Conservation (phyloP, 1,284 basidiomycete genomes). For the Leccinum solheimii region DNA sequence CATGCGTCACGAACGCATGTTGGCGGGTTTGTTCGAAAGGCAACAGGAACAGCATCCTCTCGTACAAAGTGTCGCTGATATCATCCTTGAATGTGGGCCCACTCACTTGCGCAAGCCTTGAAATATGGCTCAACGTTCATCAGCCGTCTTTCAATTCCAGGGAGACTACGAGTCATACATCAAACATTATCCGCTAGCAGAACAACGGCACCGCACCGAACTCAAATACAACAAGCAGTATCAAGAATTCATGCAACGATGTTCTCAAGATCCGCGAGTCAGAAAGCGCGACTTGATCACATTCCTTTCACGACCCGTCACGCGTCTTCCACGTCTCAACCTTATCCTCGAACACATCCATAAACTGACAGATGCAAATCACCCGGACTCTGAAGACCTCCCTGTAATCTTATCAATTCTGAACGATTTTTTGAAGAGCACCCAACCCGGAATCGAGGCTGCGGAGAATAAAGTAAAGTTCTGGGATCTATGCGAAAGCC, state of each 20-base stretch:
- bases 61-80: constrained; percentile 73
- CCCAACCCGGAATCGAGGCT: constrained; percentile 80
- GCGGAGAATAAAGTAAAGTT: constrained; percentile 84
- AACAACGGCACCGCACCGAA: constrained; percentile 75
- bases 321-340: constrained; percentile 73
- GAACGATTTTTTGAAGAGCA: constrained; percentile 69
- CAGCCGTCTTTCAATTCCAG: constrained; percentile 50
- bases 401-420: constrained; percentile 65
- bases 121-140: constrained; percentile 21
- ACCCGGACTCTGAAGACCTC: constrained; percentile 68
- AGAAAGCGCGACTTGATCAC: constrained; percentile 78
- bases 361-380: constrained; percentile 62
- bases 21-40: constrained; percentile 65
- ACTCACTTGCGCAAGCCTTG: constrained; percentile 8
- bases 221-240: constrained; percentile 65
- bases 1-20: constrained; percentile 62
- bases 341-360: constrained; percentile 70
- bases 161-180: constrained; percentile 74
- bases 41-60: constrained; percentile 81
- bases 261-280: constrained; percentile 63
- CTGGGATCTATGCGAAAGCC: constrained; percentile 72
- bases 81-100: constrained; percentile 66
- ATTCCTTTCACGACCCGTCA: constrained; percentile 80
- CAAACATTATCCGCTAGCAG: constrained; percentile 81
- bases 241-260: constrained; percentile 61